Evolutionary conservation across 2,329 filamentous ascomycete genomes (phyloP).

Genomic region (Didymella glomerata): DNA sequence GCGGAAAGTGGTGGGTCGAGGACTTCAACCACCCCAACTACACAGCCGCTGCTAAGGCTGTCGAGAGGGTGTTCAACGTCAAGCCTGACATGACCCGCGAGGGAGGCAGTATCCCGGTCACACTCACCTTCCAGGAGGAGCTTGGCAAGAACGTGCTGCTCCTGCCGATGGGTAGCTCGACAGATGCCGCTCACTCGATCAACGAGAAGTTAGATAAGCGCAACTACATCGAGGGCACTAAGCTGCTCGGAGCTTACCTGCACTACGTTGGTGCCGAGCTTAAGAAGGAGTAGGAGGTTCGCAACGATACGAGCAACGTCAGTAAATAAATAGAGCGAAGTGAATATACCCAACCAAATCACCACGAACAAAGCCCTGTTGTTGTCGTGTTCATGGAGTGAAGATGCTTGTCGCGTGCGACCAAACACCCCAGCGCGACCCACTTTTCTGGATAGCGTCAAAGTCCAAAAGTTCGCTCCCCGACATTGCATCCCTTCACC

Average conservation of each 20-base stretch:
- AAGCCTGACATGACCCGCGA: constrained; percentile 95
- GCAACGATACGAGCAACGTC: not conserved
- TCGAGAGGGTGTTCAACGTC: constrained; percentile 91
- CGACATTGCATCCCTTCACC: constrained; percentile 26
- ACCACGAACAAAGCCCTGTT: not conserved
- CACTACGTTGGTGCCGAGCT: constrained; percentile 96
- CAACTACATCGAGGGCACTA: constrained; percentile 98
- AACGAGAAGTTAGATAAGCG: constrained; percentile 97
- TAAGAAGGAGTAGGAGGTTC: constrained; percentile 48
- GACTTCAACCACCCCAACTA: constrained; percentile 99
- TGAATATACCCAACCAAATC: constrained; percentile 22
- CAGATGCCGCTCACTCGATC: constrained; percentile 94
- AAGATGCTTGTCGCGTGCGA: constrained; percentile 15
- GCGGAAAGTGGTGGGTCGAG: constrained; percentile 98
- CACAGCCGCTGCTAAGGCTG: constrained; percentile 91
- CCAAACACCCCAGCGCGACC: constrained; percentile 30
- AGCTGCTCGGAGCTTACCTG: constrained; percentile 91
- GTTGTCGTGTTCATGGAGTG: not conserved
- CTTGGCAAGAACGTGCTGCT: constrained; percentile 97
- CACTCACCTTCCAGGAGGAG: constrained; percentile 95
- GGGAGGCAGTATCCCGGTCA: constrained; percentile 96
- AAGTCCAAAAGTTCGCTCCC: constrained; percentile 32
- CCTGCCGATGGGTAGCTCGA: constrained; percentile 96
- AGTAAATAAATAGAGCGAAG: constrained; percentile 8
- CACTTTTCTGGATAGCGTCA: constrained; percentile 2